phyloP scores from a whole-genome alignment of 148 eudicot genomes.

The Rhododendron kiyosumense region DNA sequence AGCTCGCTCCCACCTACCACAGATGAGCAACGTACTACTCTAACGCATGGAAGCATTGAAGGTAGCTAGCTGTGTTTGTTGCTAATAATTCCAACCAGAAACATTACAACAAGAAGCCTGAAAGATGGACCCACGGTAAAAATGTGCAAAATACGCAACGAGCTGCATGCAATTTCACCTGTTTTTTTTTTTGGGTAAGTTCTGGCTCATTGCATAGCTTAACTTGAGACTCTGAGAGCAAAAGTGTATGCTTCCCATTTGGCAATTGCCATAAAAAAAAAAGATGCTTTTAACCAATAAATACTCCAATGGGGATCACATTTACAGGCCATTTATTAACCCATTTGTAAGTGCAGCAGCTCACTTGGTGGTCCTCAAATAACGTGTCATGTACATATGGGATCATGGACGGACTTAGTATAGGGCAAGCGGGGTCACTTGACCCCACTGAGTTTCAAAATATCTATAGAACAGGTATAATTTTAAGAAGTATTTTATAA shows the following conservation, averaged over 20 bases:
- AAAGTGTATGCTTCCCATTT: neutral
- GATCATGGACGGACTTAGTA: no score
- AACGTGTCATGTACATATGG: neutral
- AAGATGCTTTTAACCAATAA: neutral
- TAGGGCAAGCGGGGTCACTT: no score
- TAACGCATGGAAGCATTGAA: neutral
- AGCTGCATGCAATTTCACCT: no score
- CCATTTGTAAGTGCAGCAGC: neutral
- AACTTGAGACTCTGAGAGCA: neutral
- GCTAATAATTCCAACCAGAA: neutral
- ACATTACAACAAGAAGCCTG: neutral
- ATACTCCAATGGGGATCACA: neutral
- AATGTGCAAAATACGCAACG: no score
- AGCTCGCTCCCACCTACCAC: neutral
- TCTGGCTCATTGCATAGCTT: neutral
- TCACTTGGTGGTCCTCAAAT: neutral
- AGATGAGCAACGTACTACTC: neutral
- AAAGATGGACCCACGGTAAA: neutral
- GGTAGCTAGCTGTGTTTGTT: neutral
- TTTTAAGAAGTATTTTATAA: no score
- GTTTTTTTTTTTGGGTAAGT: no score
- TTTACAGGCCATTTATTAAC: neutral
- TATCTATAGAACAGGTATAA: no score
- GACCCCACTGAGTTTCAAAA: no score
- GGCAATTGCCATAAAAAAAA: neutral